phyloP scores from a whole-genome alignment of 352 stramenopile genomes.

The Aphanomyces astaci region DNA sequence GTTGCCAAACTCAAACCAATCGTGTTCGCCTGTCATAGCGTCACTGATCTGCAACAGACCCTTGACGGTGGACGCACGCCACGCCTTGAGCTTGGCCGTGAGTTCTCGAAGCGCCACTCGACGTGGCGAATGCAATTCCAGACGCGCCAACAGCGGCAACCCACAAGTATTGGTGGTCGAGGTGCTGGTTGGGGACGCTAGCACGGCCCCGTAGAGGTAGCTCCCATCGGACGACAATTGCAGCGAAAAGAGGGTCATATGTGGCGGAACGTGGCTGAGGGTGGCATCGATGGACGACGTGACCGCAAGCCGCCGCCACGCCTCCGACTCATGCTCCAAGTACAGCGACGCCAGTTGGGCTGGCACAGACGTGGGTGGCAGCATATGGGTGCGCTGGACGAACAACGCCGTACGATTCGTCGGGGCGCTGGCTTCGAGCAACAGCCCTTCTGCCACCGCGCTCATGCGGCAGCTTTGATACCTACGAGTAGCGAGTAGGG shows the following conservation, averaged over 20 bases:
- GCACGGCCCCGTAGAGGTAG: conserved; percentile 49
- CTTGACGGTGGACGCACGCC: conserved; percentile 36
- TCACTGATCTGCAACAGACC: conserved; percentile 35
- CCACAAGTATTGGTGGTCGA: neutral
- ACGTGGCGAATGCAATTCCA: conserved; percentile 19
- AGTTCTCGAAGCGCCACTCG: conserved; percentile 7
- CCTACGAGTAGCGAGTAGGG: neutral
- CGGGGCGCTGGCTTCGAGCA: neutral
- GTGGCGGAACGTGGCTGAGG: conserved; percentile 34
- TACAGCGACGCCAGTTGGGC: conserved; percentile 61
- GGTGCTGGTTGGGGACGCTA: neutral
- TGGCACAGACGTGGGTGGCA: conserved; percentile 47
- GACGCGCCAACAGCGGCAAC: conserved; percentile 1
- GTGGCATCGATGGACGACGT: conserved; percentile 33
- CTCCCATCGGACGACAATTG: conserved; percentile 62
- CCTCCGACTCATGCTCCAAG: conserved; percentile 53
- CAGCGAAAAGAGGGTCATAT: conserved; percentile 38
- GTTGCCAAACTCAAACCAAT: conserved; percentile 37
- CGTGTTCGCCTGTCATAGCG: conserved; percentile 30
- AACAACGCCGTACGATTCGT: conserved; percentile 42
- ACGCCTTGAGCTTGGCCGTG: conserved; percentile 25
- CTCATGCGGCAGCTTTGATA: conserved; percentile 18
- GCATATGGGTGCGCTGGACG: conserved; percentile 30
- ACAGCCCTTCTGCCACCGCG: neutral
- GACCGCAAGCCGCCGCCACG: conserved; percentile 53